Base-by-base conservation (phyloP, 176 grass and related monocot genomes). In the Eremochloa ophiuroides region DNA sequence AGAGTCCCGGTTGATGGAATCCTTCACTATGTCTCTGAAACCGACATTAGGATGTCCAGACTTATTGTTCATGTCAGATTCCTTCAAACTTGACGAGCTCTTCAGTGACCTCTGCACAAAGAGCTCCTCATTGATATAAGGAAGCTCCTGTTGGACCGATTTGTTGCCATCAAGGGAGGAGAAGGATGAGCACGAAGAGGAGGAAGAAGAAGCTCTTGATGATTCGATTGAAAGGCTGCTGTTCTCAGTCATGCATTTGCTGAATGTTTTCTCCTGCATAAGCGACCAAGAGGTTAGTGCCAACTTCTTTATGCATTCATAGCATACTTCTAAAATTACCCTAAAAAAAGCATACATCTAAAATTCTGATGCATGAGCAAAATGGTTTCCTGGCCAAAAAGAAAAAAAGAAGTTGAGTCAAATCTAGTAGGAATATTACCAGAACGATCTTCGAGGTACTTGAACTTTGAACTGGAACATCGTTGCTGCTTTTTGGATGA, bases 161-260 rank as follows among this genome's bases (percentile, higher is more conserved):
- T 87, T 94, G 73, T 81, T 91, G 72, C 79, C 87, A 15, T 94
- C 92, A 7, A 89, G 62, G 34, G 93, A 99, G 8, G 93, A 99
- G 58, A 96, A 99, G 1, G 97, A 99, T 15, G 97, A 96, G 51
- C 88, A 87, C 1, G 97, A 92, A 29, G 89, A 93, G 68, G 96
- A 99, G 46, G 97, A 96, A 39, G 77, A 95, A 33, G 97, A 99
- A 66, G 89, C 85, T 77, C 83, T 99, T 20, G 97, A 99, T 37
- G 93, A 99, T 83, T 99, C 97, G 30, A 96, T 85, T 7, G 97
- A 96, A 13, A 90, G 83, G 43, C 89, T 93, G 64, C 83, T 89
- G 62, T 93, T 95, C 77, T 99, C 97, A 1, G 91, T 91, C 85
- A 85, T 74, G 26, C 82, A 91, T 87, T 99, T 99, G 87, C 91